phyloP scores from a whole-genome alignment of 768 basidiomycete species.

The Dacryopinax primogenitus region DNA sequence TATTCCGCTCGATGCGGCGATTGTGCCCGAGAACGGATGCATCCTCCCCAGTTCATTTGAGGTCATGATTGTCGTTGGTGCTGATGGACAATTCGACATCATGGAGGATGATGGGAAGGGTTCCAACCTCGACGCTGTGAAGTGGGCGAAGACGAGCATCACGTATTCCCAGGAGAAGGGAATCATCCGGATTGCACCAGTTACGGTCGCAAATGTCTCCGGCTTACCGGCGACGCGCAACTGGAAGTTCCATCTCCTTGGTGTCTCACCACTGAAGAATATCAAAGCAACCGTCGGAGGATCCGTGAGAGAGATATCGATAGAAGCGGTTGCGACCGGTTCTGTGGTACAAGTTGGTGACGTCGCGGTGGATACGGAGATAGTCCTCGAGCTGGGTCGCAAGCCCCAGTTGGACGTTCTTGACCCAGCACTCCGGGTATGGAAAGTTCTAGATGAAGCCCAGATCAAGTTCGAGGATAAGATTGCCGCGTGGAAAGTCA shows the following conservation, averaged over 20 bases:
- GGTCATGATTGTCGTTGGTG: slow-evolving; percentile 9
- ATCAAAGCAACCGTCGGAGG: slow-evolving; percentile 9
- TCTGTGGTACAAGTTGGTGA: background rate
- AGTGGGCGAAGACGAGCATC: slow-evolving; percentile 13
- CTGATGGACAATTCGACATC: slow-evolving; percentile 9
- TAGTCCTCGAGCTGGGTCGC: slow-evolving; percentile 11
- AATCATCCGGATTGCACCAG: background rate
- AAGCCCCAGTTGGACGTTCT: slow-evolving; percentile 13
- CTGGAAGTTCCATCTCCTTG: background rate
- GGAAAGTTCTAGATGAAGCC: slow-evolving; percentile 5
- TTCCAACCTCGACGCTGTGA: slow-evolving; percentile 7
- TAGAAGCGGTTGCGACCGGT: background rate
- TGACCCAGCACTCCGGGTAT: slow-evolving; percentile 12
- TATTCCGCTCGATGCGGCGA: slow-evolving; percentile 15
- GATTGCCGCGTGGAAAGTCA: slow-evolving; percentile 1
- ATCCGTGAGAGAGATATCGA: background rate
- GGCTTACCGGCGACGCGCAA: background rate
- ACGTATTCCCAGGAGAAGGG: slow-evolving; percentile 8
- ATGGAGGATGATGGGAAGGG: slow-evolving; percentile 8
- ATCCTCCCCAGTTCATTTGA: background rate
- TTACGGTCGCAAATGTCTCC: background rate
- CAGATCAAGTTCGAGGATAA: background rate
- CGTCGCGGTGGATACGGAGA: background rate
- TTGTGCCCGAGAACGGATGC: slow-evolving; percentile 10
- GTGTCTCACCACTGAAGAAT: background rate